Conservation (phyloP, 176 grass and related monocot species). For the Secale cereale region DNA sequence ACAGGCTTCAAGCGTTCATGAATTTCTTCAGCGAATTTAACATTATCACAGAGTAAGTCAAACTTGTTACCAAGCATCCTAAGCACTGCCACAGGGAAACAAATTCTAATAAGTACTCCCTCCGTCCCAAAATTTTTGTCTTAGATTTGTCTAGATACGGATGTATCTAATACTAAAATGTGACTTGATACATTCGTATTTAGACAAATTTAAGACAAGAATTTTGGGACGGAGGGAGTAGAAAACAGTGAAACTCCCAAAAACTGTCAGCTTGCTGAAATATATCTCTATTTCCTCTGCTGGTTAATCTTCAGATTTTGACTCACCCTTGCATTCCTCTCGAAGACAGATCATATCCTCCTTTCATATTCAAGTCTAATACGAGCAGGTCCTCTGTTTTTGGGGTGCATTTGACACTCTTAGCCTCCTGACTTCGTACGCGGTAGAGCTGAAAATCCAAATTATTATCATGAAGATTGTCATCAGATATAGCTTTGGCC, state of each 20-base stretch:
- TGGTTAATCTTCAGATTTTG: slow-evolving; percentile 58
- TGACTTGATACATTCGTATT: no score
- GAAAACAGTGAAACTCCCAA: slow-evolving; percentile 24
- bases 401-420: slow-evolving; percentile 32
- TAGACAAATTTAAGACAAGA: no score
- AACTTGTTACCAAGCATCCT: slow-evolving; percentile 35
- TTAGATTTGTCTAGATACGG: no score
- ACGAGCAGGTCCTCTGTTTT: slow-evolving; percentile 40
- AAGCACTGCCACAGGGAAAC: background rate
- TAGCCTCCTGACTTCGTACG: slow-evolving; percentile 25
- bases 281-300: slow-evolving; percentile 33
- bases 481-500: slow-evolving; percentile 24
- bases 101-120: slow-evolving; percentile 33
- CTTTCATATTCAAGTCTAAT: slow-evolving; percentile 87
- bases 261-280: slow-evolving; percentile 41
- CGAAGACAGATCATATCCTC: slow-evolving; percentile 57
- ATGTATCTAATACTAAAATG: no score
- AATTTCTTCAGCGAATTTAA: slow-evolving; percentile 30
- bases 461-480: slow-evolving; percentile 40
- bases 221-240: no score
- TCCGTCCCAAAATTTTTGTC: no score
- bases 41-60: slow-evolving; percentile 24
- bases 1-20: slow-evolving; percentile 15
- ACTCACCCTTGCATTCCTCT: slow-evolving; percentile 44
- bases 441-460: slow-evolving; percentile 41